Percentiles rank a stretch among this genome's conserved stretches.
Conservation (phyloP, 2,329 filamentous ascomycete species). For the Fusarium mangiferae region DNA sequence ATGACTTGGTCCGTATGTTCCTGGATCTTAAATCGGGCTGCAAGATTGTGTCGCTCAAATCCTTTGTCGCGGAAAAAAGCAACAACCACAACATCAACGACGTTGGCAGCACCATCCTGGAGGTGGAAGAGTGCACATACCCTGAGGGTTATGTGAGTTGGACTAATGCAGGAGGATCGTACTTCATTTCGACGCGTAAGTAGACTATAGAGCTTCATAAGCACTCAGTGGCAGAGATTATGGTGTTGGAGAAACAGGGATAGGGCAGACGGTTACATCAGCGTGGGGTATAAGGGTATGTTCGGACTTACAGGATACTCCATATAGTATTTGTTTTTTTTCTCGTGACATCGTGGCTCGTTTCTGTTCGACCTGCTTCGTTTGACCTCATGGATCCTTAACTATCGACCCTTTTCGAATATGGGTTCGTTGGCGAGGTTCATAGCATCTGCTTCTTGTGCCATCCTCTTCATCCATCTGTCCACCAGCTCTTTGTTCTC, state of each 20-base stretch:
- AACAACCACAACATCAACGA: slow-evolving; percentile 80
- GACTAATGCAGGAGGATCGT: slow-evolving; percentile 85
- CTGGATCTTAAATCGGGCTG: slow-evolving; percentile 91
- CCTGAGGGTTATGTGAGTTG: slow-evolving; percentile 86
- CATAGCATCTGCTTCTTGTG: slow-evolving; percentile 86
- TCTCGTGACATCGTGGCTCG: slow-evolving; percentile 25
- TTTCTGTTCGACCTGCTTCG: slow-evolving; percentile 1
- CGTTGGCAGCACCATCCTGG: slow-evolving; percentile 82
- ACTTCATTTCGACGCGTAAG: slow-evolving; percentile 89
- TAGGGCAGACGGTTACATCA: slow-evolving; percentile 25
- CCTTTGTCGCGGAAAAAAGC: slow-evolving; percentile 85
- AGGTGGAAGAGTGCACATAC: slow-evolving; percentile 73
- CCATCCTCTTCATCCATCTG: slow-evolving; percentile 91
- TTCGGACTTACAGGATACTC: slow-evolving; percentile 48
- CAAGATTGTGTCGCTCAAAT: slow-evolving; percentile 90
- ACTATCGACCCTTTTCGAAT: slow-evolving; percentile 46
- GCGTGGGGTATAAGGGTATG: slow-evolving; percentile 35
- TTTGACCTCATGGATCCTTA: background rate
- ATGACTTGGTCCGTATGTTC: slow-evolving; percentile 86
- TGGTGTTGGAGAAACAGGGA: slow-evolving; percentile 34
- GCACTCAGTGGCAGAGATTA: slow-evolving; percentile 37
- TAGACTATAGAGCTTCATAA: slow-evolving; percentile 49
- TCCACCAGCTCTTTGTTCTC: slow-evolving; percentile 93
- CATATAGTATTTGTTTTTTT: slow-evolving; percentile 45
- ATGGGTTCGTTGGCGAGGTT: slow-evolving; percentile 71